Conservation (phyloP, 352 stramenopile species). For the Phytophthora europaea region DNA sequence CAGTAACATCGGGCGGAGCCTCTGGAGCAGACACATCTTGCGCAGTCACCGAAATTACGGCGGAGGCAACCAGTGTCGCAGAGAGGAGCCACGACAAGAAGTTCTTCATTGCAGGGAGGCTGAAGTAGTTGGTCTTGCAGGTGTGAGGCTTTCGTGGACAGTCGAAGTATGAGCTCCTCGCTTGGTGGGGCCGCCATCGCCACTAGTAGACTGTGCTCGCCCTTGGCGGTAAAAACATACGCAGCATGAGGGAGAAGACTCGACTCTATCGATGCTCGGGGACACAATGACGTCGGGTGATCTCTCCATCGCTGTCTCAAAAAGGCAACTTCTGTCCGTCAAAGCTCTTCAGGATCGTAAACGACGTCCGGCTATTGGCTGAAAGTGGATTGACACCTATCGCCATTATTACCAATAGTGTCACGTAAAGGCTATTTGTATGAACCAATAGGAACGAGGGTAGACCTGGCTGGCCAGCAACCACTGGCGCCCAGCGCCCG, state of each 20-base stretch:
- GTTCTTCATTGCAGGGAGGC: conserved; percentile 23
- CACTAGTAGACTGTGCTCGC: neutral
- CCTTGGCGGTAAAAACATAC: conserved; percentile 13
- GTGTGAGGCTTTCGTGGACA: conserved; percentile 17
- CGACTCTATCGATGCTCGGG: conserved; percentile 24
- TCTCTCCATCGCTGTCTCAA: conserved; percentile 37
- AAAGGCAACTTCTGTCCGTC: conserved; percentile 25
- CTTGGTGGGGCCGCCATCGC: neutral
- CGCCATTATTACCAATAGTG: neutral
- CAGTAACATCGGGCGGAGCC: neutral
- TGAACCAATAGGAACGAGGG: conserved; percentile 32
- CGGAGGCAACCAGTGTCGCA: conserved; percentile 12
- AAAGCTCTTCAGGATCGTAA: conserved; percentile 12
- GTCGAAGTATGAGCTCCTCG: conserved; percentile 37
- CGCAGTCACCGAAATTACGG: conserved; percentile 8
- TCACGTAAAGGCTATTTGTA: conserved; percentile 6
- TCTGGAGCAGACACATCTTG: conserved; percentile 21
- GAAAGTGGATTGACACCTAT: conserved; percentile 5
- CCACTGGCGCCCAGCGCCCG: conserved; percentile 11
- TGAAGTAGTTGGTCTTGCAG: conserved; percentile 2
- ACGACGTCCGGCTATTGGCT: conserved; percentile 14
- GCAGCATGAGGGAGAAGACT: conserved; percentile 27
- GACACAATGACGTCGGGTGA: conserved; percentile 11
- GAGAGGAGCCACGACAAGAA: conserved; percentile 9
- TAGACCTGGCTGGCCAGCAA: conserved; percentile 45